A percentile compares a stretch with the other conserved stretches of the same genome.
Conservation (phyloP, 768 basidiomycete genomes). For the Podaxis carcinomalis region DNA sequence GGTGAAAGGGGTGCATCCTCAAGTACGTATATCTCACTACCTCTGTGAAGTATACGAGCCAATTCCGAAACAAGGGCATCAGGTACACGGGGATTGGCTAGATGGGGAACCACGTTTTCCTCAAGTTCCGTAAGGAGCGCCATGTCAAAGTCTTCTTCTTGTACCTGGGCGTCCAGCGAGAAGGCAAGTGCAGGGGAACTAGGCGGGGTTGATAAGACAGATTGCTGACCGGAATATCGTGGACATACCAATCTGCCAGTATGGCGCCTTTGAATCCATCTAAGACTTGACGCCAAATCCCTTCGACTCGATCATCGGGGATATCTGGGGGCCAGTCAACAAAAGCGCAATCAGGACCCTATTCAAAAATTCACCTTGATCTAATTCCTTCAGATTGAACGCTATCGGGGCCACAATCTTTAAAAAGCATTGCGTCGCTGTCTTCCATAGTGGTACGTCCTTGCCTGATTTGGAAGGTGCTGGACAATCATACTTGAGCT, state of each 20-base stretch:
- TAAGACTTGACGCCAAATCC: conserved; percentile 81
- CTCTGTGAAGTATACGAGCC: conserved; percentile 66
- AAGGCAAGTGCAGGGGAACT: conserved; percentile 60
- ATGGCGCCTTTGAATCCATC: conserved; percentile 81
- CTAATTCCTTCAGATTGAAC: conserved; percentile 44
- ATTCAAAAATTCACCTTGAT: conserved; percentile 34
- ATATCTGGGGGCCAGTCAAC: conserved; percentile 36
- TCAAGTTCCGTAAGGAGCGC: conserved; percentile 76
- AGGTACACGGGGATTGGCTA: conserved; percentile 66
- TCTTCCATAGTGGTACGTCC: conserved; percentile 91
- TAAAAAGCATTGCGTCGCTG: conserved; percentile 80
- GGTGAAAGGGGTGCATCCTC: conserved; percentile 17
- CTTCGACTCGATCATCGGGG: conserved; percentile 62
- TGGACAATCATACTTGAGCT: conserved; percentile 94
- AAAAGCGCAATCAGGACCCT: neutral
- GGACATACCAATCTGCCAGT: conserved; percentile 74
- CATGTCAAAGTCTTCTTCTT: conserved; percentile 83
- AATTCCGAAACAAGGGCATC: conserved; percentile 67
- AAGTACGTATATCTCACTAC: conserved; percentile 58
- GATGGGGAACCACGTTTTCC: conserved; percentile 71
- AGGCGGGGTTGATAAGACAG: neutral
- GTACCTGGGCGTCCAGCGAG: conserved; percentile 60
- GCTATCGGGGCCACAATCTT: conserved; percentile 67
- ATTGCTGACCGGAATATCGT: neutral
- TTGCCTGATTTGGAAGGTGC: conserved; percentile 83